A percentile compares a stretch with the other conserved stretches of the same genome.
Evolutionary conservation across 768 basidiomycete genomes (phyloP).

Genomic region (Sporobolomyces phaffii): DNA sequence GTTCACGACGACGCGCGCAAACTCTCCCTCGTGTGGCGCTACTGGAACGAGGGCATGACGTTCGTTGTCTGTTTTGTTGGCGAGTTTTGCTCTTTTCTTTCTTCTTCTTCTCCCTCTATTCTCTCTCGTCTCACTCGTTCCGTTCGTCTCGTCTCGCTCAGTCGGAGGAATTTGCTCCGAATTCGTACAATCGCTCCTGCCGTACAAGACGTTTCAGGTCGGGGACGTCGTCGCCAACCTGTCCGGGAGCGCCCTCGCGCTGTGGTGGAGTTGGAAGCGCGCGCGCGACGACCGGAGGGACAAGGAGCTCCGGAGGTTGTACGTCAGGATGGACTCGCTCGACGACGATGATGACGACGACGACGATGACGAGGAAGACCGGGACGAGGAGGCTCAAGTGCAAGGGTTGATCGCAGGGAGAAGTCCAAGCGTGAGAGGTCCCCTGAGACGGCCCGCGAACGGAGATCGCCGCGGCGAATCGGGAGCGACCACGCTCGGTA

Average conservation of each 20-base stretch:
- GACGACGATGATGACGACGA: slow-evolving; percentile 64
- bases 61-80: slow-evolving; percentile 21
- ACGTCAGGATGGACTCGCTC: slow-evolving; percentile 80
- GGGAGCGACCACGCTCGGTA: no score
- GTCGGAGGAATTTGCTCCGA: slow-evolving; percentile 36
- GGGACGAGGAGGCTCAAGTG: no score
- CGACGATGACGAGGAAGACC: slow-evolving; percentile 51
- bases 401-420: background rate
- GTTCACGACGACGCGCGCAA: slow-evolving; percentile 28
- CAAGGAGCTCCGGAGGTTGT: slow-evolving; percentile 66
- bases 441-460: no score
- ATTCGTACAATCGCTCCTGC: slow-evolving; percentile 38
- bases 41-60: slow-evolving; percentile 14
- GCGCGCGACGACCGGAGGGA: background rate
- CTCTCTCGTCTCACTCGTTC: background rate
- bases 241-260: slow-evolving; percentile 25
- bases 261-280: slow-evolving; percentile 5
- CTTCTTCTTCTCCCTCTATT: background rate
- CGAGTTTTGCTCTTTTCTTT: background rate
- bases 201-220: slow-evolving; percentile 41
- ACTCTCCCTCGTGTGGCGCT: slow-evolving; percentile 25
- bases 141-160: background rate
- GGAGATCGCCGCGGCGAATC: no score
- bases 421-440: background rate
- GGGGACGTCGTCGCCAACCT: slow-evolving; percentile 40